Evolutionary conservation across 2,329 filamentous ascomycete genomes (phyloP).

Genomic region (Sarocladium strictum): DNA sequence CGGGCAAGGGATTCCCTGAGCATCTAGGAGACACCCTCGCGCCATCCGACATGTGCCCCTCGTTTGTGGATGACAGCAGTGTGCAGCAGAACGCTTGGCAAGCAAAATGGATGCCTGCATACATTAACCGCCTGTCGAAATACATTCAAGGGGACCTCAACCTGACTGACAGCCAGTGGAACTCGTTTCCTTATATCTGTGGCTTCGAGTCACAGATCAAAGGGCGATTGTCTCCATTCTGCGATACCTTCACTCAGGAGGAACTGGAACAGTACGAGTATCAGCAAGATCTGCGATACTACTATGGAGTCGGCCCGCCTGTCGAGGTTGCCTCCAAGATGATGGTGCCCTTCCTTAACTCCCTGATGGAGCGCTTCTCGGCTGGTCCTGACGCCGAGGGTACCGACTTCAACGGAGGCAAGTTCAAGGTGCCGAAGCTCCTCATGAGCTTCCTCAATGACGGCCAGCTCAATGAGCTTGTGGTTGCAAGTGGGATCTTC

Average conservation of each 20-base stretch:
- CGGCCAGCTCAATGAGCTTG: constrained; percentile 58
- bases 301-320: constrained; percentile 57
- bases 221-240: constrained; percentile 56
- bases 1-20: constrained; percentile 44
- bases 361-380: constrained; percentile 45
- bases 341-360: constrained; percentile 56
- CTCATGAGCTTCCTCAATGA: constrained; percentile 60
- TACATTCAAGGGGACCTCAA: constrained; percentile 49
- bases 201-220: constrained; percentile 66
- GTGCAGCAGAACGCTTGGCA: constrained; percentile 44
- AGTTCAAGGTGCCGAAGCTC: constrained; percentile 47
- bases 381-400: constrained; percentile 45
- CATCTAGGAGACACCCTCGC: constrained; percentile 56
- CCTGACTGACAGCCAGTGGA: constrained; percentile 46
- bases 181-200: constrained; percentile 61
- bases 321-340: constrained; percentile 46
- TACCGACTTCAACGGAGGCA: constrained; percentile 35
- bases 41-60: constrained; percentile 57
- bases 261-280: constrained; percentile 63
- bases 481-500: constrained; percentile 54
- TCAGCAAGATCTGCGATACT: constrained; percentile 62
- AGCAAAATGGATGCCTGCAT: constrained; percentile 44
- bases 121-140: constrained; percentile 46
- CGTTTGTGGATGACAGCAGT: constrained; percentile 48
- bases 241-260: constrained; percentile 52